Conservation (phyloP, 768 basidiomycete genomes). For the Boletus rubescentipes region DNA sequence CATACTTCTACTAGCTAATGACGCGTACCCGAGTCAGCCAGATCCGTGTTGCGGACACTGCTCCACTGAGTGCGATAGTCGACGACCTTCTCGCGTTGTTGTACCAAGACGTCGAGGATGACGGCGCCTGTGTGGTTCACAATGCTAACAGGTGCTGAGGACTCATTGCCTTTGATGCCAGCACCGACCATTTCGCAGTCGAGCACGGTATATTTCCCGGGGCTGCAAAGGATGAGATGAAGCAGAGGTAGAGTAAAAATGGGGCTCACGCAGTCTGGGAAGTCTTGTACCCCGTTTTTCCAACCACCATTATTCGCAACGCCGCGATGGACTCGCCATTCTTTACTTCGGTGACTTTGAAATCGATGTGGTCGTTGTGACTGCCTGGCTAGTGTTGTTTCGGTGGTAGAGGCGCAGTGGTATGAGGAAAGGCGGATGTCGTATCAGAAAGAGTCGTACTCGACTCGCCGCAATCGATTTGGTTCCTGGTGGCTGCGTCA, state of each 20-base stretch:
- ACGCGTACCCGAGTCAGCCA: slow-evolving; percentile 56
- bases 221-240: slow-evolving; percentile 36
- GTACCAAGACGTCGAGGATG: slow-evolving; percentile 44
- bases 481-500: no score
- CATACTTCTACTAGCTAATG: no score
- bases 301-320: slow-evolving; percentile 51
- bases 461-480: no score
- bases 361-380: not conserved
- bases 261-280: slow-evolving; percentile 46
- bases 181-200: slow-evolving; percentile 62
- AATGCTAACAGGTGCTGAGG: slow-evolving; percentile 34
- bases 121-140: slow-evolving; percentile 87
- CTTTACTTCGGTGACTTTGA: slow-evolving; percentile 24
- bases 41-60: slow-evolving; percentile 60
- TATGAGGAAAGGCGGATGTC: not conserved
- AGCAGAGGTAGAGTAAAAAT: no score
- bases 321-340: not conserved
- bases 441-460: no score
- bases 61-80: slow-evolving; percentile 90
- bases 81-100: slow-evolving; percentile 80
- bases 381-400: not conserved
- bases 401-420: not conserved
- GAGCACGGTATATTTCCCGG: slow-evolving; percentile 75
- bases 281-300: slow-evolving; percentile 40
- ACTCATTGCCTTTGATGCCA: slow-evolving; percentile 5